Evolutionary conservation across 331 rosid genomes (phyloP).

Genomic region (Malus hybrid): DNA sequence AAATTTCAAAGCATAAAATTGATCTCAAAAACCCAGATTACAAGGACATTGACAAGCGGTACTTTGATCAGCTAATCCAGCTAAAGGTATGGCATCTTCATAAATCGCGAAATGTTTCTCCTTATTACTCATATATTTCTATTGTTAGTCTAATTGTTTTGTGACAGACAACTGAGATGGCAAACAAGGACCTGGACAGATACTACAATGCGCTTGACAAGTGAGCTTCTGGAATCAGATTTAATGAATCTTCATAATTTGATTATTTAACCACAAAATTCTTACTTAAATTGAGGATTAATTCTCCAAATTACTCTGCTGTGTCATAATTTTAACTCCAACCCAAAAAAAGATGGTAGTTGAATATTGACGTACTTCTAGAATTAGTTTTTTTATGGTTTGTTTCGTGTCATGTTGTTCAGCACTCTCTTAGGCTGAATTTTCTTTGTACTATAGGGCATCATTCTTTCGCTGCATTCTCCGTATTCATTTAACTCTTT

Average conservation of each 20-base stretch:
- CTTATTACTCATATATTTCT: conserved; percentile 1
- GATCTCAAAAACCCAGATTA: conserved; percentile 84
- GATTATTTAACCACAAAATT: not conserved
- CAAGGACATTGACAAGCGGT: conserved; percentile 89
- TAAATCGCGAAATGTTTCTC: not conserved
- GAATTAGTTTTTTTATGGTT: not conserved
- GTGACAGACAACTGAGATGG: conserved; percentile 92
- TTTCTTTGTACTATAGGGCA: not conserved
- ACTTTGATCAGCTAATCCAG: conserved; percentile 87
- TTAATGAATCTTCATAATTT: not conserved
- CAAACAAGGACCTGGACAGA: conserved; percentile 98
- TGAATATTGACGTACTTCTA: not conserved
- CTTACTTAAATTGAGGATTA: not conserved
- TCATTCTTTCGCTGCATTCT: not conserved
- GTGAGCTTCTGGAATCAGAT: conserved; percentile 38
- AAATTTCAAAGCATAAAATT: conserved; percentile 65
- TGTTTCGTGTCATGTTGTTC: not conserved
- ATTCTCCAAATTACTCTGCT: not conserved
- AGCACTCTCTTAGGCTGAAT: not conserved
- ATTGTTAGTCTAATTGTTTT: conserved; percentile 14
- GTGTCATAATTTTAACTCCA: not conserved
- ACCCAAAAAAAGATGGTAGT: not conserved
- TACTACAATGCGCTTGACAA: conserved; percentile 94
- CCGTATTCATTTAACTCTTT: not conserved
- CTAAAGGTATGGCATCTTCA: conserved; percentile 56